These are phyloP conservation scores for Multifurca ochricompacta DNA, from an alignment of 768 basidiomycete species.

Conservation along the genomic window DNA sequence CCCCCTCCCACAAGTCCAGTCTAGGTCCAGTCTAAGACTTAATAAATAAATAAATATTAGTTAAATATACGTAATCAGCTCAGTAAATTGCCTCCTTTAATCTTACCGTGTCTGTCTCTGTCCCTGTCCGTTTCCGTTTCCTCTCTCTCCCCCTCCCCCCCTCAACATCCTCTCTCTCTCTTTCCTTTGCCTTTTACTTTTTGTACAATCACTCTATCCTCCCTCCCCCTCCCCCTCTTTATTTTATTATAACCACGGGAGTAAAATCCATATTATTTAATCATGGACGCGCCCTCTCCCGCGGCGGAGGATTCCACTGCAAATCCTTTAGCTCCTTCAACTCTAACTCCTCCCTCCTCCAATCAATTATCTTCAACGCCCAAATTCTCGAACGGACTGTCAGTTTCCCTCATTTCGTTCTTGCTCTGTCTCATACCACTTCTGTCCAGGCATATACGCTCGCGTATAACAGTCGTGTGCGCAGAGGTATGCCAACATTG, in stretches of 20 bases:
- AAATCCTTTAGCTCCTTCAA: not conserved
- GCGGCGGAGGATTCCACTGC: not conserved
- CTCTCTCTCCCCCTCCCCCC: not conserved
- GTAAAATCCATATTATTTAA: no score
- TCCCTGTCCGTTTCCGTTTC: not conserved
- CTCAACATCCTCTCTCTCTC: not conserved
- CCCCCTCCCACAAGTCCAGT: no score
- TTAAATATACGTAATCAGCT: conserved; percentile 4
- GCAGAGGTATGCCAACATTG: conserved; percentile 50
- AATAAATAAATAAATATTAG: not conserved
- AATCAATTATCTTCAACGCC: conserved; percentile 9
- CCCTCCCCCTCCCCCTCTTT: no score
- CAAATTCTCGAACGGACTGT: conserved; percentile 29
- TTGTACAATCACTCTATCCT: not conserved
- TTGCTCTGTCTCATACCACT: not conserved
- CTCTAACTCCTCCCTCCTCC: not conserved
- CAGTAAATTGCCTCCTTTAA: not conserved
- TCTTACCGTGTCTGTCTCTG: no score
- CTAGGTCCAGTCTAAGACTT: no score
- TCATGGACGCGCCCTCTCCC: conserved; percentile 9
- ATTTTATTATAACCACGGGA: no score
- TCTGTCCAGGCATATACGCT: conserved; percentile 52
- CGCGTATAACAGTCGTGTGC: conserved; percentile 73
- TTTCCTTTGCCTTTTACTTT: not conserved
- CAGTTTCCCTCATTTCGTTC: conserved; percentile 16